These are phyloP conservation scores for Nicotiana otophora DNA, from an alignment of 257 asterid genomes.

Conservation along the genomic window DNA sequence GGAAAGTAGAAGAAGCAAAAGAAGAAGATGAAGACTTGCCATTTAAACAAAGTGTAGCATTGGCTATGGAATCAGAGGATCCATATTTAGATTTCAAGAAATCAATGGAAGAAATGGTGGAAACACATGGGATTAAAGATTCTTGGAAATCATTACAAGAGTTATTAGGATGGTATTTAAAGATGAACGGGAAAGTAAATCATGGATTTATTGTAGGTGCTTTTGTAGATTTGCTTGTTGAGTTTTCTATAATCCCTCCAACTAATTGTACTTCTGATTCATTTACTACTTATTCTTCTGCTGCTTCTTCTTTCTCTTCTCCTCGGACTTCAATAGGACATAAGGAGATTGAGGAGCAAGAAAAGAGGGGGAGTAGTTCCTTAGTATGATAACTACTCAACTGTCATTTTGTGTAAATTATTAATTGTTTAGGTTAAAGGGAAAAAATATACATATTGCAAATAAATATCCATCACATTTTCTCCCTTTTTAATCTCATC, in stretches of 20 bases:
- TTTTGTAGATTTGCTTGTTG: constrained; percentile 25
- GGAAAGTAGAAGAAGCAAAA: not conserved
- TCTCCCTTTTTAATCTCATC: not conserved
- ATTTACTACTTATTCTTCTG: constrained; percentile 15
- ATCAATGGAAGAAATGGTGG: constrained; percentile 37
- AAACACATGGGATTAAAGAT: constrained; percentile 23
- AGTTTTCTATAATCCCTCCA: not conserved
- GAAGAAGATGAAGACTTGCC: constrained; percentile 2
- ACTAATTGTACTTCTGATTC: not conserved
- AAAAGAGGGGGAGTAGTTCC: not conserved
- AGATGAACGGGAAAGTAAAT: constrained; percentile 22
- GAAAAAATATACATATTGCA: not conserved
- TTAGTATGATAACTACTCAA: not conserved
- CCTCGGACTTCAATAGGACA: constrained; percentile 7
- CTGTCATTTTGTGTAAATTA: not conserved
- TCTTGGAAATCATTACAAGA: constrained; percentile 25
- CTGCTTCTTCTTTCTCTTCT: constrained; percentile 17
- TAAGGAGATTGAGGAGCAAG: constrained; percentile 21
- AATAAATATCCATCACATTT: not conserved
- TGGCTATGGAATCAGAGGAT: constrained; percentile 27
- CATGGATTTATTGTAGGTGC: constrained; percentile 31
- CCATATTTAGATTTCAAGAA: constrained; percentile 35
- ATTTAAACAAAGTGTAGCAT: constrained; percentile 19
- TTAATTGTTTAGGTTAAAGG: not conserved
- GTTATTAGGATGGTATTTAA: constrained; percentile 28